Evolutionary conservation across 768 basidiomycete species (phyloP).

Genomic region (Pleurotus platypus): DNA sequence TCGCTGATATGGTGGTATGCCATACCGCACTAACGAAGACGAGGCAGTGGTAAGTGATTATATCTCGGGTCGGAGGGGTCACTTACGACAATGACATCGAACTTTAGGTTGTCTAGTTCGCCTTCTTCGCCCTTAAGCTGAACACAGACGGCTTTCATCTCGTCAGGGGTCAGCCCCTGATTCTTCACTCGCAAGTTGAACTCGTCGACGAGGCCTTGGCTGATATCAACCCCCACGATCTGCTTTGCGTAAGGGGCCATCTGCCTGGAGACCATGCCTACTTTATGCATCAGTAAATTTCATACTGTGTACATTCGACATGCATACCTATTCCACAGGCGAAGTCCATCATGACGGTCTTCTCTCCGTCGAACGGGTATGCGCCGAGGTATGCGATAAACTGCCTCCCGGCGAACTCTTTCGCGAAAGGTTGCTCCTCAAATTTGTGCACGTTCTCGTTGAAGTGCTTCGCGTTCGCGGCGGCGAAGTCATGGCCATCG

Average conservation of each 20-base stretch:
- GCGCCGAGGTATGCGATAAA: conserved; percentile 32
- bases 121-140: conserved; percentile 43
- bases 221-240: conserved; percentile 76
- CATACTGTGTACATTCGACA: too few relatives aligned
- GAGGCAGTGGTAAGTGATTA: background rate
- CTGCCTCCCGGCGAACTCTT: conserved; percentile 26
- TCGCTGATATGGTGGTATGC: conserved; percentile 66
- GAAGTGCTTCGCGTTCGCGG: conserved; percentile 36
- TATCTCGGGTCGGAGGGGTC: background rate
- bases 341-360: conserved; percentile 64
- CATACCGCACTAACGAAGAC: conserved; percentile 44
- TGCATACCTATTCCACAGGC: conserved; percentile 68
- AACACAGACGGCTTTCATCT: conserved; percentile 60
- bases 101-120: conserved; percentile 50
- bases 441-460: conserved; percentile 18
- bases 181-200: conserved; percentile 57
- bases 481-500: conserved; percentile 18
- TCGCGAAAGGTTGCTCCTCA: conserved; percentile 16
- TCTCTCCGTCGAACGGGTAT: conserved; percentile 50
- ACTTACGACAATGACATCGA: conserved; percentile 71
- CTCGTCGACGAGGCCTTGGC: conserved; percentile 61
- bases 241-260: conserved; percentile 57
- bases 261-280: conserved; percentile 62
- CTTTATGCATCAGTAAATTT: too few relatives aligned
- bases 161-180: conserved; percentile 60